A percentile compares a stretch with the other conserved stretches of the same genome.
Evolutionary conservation across 805 yeast genomes (phyloP).

Genomic region (Ogataea philodendri): DNA sequence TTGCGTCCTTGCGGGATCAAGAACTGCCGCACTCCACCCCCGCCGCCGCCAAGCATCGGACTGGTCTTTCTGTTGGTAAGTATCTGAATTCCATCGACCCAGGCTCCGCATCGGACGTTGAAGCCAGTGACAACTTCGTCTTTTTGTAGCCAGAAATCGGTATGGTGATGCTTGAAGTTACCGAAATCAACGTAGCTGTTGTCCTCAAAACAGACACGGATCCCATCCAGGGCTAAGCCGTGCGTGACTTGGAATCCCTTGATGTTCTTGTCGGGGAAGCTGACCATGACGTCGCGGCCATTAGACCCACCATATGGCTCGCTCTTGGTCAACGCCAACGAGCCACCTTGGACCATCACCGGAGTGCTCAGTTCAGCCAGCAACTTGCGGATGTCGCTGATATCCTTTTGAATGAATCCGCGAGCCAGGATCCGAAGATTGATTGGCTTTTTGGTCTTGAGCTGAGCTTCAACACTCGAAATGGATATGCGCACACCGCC

Average conservation of each 20-base stretch:
- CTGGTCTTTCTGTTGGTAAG: slow-evolving; percentile 59
- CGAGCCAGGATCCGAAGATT: slow-evolving; percentile 52
- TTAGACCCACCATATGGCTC: slow-evolving; percentile 25
- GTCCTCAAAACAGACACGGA: slow-evolving; percentile 49
- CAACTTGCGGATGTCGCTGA: slow-evolving; percentile 47
- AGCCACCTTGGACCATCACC: slow-evolving; percentile 17
- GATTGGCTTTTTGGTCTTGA: slow-evolving; percentile 33
- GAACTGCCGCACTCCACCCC: slow-evolving; percentile 61
- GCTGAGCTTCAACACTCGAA: slow-evolving; percentile 2
- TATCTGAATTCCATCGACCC: slow-evolving; percentile 87
- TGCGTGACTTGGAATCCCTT: slow-evolving; percentile 61
- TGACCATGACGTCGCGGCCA: slow-evolving; percentile 19
- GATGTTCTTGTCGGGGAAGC: slow-evolving; percentile 29
- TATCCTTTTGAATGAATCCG: slow-evolving; percentile 57
- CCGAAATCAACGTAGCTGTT: slow-evolving; percentile 42
- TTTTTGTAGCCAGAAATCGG: slow-evolving; percentile 52
- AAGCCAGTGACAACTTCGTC: slow-evolving; percentile 65
- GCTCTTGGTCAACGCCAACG: slow-evolving; percentile 19
- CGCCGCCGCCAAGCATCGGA: slow-evolving; percentile 60
- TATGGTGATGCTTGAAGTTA: slow-evolving; percentile 46
- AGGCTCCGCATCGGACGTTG: slow-evolving; percentile 69
- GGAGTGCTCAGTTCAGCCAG: slow-evolving; percentile 24
- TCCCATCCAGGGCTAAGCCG: slow-evolving; percentile 82
- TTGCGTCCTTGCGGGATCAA: slow-evolving; percentile 61
- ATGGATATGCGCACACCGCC: slow-evolving; percentile 4